Evolutionary conservation across 805 yeast species (phyloP).

Genomic region (Pichia kluyveri): DNA sequence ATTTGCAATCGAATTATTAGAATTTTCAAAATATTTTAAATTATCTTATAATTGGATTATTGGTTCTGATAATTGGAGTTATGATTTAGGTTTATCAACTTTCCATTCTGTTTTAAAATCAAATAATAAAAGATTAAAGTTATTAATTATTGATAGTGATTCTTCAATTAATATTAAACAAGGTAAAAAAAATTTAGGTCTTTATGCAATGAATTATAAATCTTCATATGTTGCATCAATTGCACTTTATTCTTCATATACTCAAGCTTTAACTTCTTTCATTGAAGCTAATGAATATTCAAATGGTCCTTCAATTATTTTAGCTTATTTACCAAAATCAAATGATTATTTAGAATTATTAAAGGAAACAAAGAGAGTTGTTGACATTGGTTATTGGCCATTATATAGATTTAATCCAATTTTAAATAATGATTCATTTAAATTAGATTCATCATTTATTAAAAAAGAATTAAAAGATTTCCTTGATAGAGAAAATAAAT

Average conservation of each 20-base stretch:
- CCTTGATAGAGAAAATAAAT: slow-evolving; percentile 82
- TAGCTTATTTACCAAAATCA: slow-evolving; percentile 82
- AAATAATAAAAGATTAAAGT: slow-evolving; percentile 60
- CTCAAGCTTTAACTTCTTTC: slow-evolving; percentile 83
- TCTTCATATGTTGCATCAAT: slow-evolving; percentile 87
- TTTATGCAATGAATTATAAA: slow-evolving; percentile 91
- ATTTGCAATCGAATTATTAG: slow-evolving; percentile 37
- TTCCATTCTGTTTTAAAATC: slow-evolving; percentile 76
- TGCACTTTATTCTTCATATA: slow-evolving; percentile 87
- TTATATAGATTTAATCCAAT: slow-evolving; percentile 77
- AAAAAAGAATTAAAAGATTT: slow-evolving; percentile 69
- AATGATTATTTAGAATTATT: slow-evolving; percentile 58
- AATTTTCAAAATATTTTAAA: slow-evolving; percentile 35
- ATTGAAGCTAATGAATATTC: slow-evolving; percentile 76
- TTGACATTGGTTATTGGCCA: slow-evolving; percentile 96
- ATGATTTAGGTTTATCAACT: slow-evolving; percentile 86
- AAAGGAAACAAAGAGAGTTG: slow-evolving; percentile 81
- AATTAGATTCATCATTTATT: slow-evolving; percentile 76
- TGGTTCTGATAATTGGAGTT: slow-evolving; percentile 94
- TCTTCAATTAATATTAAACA: slow-evolving; percentile 44
- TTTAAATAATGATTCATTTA: slow-evolving; percentile 48
- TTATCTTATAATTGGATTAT: slow-evolving; percentile 66
- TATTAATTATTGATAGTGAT: slow-evolving; percentile 81
- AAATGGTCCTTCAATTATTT: slow-evolving; percentile 82
- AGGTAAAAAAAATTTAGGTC: slow-evolving; percentile 86